Evolutionary conservation across 192 early-diverging fungal species (phyloP).

Genomic region (Kappamyces sp.): DNA sequence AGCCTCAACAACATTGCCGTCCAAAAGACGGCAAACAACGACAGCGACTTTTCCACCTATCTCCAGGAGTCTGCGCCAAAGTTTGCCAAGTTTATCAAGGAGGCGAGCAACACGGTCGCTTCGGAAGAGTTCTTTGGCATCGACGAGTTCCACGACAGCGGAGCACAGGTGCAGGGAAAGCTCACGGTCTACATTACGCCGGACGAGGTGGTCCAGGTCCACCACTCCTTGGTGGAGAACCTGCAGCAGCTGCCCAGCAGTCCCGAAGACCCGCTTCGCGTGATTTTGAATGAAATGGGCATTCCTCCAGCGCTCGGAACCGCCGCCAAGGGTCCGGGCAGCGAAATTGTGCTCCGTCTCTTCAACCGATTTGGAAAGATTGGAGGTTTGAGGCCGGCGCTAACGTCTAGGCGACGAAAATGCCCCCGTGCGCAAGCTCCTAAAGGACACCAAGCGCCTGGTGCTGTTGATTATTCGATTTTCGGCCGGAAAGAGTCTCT

Average conservation of each 20-base stretch:
- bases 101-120: constrained; percentile 77
- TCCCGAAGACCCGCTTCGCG: constrained; percentile 38
- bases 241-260: constrained; percentile 29
- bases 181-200: constrained; percentile 87
- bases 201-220: constrained; percentile 86
- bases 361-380: constrained; percentile 64
- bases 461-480: constrained; percentile 77
- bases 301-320: constrained; percentile 25
- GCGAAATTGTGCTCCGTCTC: constrained; percentile 61
- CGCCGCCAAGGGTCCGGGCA: constrained; percentile 22
- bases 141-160: constrained; percentile 77
- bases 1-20: constrained; percentile 95
- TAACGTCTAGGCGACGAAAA: constrained; percentile 39
- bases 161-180: constrained; percentile 60
- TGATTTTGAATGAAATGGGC: constrained; percentile 42
- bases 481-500: constrained; percentile 75
- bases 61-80: constrained; percentile 52
- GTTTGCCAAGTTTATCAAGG: constrained; percentile 82
- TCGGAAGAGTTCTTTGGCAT: constrained; percentile 88
- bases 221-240: constrained; percentile 73
- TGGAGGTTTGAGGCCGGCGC: constrained; percentile 13
- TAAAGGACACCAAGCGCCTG: constrained; percentile 86
- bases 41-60: neutral
- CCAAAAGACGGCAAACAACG: constrained; percentile 56
- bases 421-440: constrained; percentile 53